Conservation (phyloP, 208 protist genomes). For the Leishmania aethiopica region DNA sequence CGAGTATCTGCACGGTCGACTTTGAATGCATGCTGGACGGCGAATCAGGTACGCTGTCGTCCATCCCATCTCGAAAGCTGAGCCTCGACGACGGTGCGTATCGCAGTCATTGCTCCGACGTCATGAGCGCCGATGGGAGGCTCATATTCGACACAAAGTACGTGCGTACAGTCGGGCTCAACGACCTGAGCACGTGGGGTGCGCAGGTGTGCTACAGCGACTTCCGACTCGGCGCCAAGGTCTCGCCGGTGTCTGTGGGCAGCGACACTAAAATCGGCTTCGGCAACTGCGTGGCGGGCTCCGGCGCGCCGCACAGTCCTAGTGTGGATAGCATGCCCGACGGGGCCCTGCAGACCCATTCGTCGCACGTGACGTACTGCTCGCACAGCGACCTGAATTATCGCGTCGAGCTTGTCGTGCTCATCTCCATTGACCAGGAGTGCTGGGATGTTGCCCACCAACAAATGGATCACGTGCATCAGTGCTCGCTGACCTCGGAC, state of each 20-base stretch:
- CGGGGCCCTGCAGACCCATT: not conserved
- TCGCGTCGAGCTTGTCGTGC: slow-evolving; percentile 60
- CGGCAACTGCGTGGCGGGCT: slow-evolving; percentile 8
- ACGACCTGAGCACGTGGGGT: slow-evolving; percentile 71
- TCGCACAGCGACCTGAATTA: slow-evolving; percentile 39
- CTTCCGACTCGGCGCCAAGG: slow-evolving; percentile 45
- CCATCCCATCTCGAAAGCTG: slow-evolving; percentile 56
- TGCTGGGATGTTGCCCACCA: slow-evolving; percentile 72
- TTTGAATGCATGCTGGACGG: slow-evolving; percentile 83
- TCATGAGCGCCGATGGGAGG: slow-evolving; percentile 81
- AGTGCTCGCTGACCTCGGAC: slow-evolving; percentile 74
- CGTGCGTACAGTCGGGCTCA: slow-evolving; percentile 60
- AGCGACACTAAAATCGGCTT: slow-evolving; percentile 18
- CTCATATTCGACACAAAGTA: slow-evolving; percentile 82
- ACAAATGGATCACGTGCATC: slow-evolving; percentile 67
- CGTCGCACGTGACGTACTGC: not conserved
- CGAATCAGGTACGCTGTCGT: slow-evolving; percentile 76
- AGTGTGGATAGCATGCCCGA: slow-evolving; percentile 25
- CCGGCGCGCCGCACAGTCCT: slow-evolving; percentile 9
- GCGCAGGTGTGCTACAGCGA: slow-evolving; percentile 73
- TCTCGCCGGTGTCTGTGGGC: slow-evolving; percentile 11
- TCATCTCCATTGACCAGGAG: slow-evolving; percentile 63
- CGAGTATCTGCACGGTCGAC: slow-evolving; percentile 64
- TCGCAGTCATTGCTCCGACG: slow-evolving; percentile 64
- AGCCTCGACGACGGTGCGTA: slow-evolving; percentile 78